phyloP scores from a whole-genome alignment of 345 rosid genomes.

The Geranium rotundifolium region DNA sequence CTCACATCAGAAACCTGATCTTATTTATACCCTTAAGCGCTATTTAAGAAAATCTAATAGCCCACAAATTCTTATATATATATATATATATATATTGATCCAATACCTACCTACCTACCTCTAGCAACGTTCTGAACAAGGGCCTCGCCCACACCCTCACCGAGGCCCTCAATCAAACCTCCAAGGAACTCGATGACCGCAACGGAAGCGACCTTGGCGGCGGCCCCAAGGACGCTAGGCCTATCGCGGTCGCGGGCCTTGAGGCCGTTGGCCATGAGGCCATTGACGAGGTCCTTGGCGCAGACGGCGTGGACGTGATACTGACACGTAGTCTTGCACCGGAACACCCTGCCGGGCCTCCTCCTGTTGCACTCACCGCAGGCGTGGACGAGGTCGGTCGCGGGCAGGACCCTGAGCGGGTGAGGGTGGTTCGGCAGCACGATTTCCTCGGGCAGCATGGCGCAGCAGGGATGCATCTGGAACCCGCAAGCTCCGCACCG shows the following conservation, averaged over 20 bases:
- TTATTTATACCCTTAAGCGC: too few species aligned
- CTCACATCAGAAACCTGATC: too few species aligned
- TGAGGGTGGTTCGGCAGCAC: constrained; percentile 45
- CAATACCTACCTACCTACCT: constrained; percentile 33
- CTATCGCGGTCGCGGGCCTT: constrained; percentile 35
- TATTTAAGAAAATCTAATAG: too few species aligned
- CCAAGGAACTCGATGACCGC: constrained; percentile 53
- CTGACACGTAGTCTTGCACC: constrained; percentile 59
- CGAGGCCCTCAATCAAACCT: constrained; percentile 63
- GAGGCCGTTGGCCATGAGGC: constrained; percentile 45
- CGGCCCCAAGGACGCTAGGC: constrained; percentile 43
- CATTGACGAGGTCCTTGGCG: constrained; percentile 62
- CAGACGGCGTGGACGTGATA: constrained; percentile 78
- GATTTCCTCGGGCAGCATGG: constrained; percentile 49
- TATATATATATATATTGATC: too few species aligned
- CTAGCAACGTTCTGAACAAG: constrained; percentile 31
- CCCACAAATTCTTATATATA: too few species aligned
- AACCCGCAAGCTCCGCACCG: constrained; percentile 56
- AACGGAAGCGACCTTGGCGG: constrained; percentile 49
- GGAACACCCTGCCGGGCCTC: constrained; percentile 55
- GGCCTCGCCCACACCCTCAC: constrained; percentile 70
- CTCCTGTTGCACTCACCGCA: constrained; percentile 68
- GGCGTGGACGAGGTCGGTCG: constrained; percentile 14
- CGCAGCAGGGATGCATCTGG: constrained; percentile 88
- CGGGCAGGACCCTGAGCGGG: constrained; percentile 37